These are phyloP conservation scores for Ploettnerulaceae sp. DNA, from an alignment of 2,329 filamentous ascomycete species.

Conservation along the genomic window DNA sequence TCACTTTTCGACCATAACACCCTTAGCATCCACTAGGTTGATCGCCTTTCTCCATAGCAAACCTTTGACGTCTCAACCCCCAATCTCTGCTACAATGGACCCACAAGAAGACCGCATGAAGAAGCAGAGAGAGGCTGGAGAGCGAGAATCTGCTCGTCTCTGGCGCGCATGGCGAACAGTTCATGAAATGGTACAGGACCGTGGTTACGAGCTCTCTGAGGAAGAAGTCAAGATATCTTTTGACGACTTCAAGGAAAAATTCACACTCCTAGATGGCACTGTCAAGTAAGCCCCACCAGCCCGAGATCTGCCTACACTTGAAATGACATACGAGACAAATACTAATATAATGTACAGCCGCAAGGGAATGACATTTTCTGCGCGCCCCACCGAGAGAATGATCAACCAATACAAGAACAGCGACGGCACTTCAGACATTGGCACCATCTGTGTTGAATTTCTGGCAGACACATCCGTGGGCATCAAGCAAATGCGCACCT, in stretches of 20 bases:
- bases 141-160: conserved; percentile 55
- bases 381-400: conserved; percentile 79
- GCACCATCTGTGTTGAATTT: conserved; percentile 92
- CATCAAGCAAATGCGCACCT: conserved; percentile 86
- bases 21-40: neutral
- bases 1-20: too few species aligned
- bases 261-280: conserved; percentile 65
- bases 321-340: neutral
- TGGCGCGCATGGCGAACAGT: conserved; percentile 94
- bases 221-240: conserved; percentile 84
- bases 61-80: neutral
- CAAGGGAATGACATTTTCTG: conserved; percentile 79
- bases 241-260: conserved; percentile 72
- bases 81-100: conserved; percentile 16
- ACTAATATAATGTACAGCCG: conserved; percentile 51
- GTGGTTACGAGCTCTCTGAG: conserved; percentile 88
- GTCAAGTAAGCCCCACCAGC: conserved; percentile 54
- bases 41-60: neutral
- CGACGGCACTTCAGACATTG: conserved; percentile 68
- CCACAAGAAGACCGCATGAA: conserved; percentile 31
- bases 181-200: conserved; percentile 89
- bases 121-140: conserved; percentile 33
- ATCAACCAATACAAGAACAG: conserved; percentile 70
- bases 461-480: conserved; percentile 74
- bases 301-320: too few species aligned